Base-by-base conservation (phyloP, 139 green algal species). In the Asterochloris erici region DNA sequence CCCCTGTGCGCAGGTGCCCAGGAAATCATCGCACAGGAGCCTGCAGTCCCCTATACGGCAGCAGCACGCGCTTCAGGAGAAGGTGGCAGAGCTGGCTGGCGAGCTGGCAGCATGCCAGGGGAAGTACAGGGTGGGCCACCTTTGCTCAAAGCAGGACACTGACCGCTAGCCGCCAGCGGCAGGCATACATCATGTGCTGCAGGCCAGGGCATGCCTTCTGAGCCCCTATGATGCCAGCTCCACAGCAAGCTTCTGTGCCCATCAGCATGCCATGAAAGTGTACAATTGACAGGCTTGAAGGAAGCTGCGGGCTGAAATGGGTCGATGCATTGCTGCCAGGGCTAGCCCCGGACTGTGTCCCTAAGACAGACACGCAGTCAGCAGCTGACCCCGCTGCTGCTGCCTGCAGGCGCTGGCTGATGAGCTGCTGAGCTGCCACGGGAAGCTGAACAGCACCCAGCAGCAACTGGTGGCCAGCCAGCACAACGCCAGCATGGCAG, bases 361-460 rank as follows among this genome's bases (percentile, higher is more conserved):
- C 17, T 71, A 21, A 71, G 66, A 21, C 1, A 21, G 19, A 4
- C 1, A 26, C 19, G 6, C 21, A 26, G 9, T 71, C 66, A 71
- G 17, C 66, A 71, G 17, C 21, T 26, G 21, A 21, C 17, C 15
- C 15, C 9, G 9, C 54, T 60, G 76, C 60, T 80, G 23, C 17
- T 24, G 21, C 24, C 12, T 80, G 60, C 61, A 80, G 76, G 76
- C 76, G 14, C 26, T 80, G 60, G 17, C 61, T 10, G 76, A 80
- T 15, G 76, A 80, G 14, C 24, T 80, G 13, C 26, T 70, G 60
- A n/a, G 13, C 21, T n/a, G 76, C 14, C 76, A 80, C 15, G 76
- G 68, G 21, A 80, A 80, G 76, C 76, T 80, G 47, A 54, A 0
- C 76, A 80, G 68, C 60, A 62, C 60, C 23, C 76, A 80, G 23